Conservation (phyloP, 768 basidiomycete species). For the Wakefieldia striispora region DNA sequence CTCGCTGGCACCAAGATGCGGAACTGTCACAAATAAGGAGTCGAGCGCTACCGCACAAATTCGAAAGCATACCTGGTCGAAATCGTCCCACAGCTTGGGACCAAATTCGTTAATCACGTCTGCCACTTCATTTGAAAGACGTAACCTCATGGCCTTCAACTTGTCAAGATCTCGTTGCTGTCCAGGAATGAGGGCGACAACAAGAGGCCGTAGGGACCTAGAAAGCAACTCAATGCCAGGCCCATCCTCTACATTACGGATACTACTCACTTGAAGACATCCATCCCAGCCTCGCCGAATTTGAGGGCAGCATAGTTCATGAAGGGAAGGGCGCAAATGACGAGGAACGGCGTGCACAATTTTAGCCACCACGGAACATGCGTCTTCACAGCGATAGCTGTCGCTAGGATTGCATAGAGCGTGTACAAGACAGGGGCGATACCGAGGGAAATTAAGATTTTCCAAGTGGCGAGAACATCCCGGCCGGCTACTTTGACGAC, state of each 20-base stretch:
- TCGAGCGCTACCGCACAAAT: not conserved
- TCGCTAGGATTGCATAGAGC: conserved; percentile 79
- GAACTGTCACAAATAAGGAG: conserved; percentile 42
- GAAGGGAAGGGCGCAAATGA: conserved; percentile 73
- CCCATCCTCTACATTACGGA: not conserved
- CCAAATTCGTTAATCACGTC: conserved; percentile 86
- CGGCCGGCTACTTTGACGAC: conserved; percentile 93
- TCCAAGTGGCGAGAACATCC: conserved; percentile 98
- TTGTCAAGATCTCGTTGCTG: conserved; percentile 79
- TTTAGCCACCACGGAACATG: conserved; percentile 60
- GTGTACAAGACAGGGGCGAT: conserved; percentile 83
- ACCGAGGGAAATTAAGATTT: conserved; percentile 91
- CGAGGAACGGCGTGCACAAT: conserved; percentile 74
- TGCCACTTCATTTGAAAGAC: conserved; percentile 81
- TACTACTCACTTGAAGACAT: conserved; percentile 84
- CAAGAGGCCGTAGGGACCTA: conserved; percentile 86
- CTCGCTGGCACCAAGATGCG: conserved; percentile 80
- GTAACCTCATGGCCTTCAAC: conserved; percentile 68
- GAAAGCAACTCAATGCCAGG: conserved; percentile 9
- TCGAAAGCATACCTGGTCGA: conserved; percentile 59
- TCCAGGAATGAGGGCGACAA: conserved; percentile 85
- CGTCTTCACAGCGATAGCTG: conserved; percentile 66
- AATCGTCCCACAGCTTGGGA: conserved; percentile 83
- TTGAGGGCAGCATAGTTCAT: conserved; percentile 93
- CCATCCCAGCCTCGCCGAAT: conserved; percentile 97